Conservation (phyloP, 164 flowering plant genomes). For the Umbellularia californica region DNA sequence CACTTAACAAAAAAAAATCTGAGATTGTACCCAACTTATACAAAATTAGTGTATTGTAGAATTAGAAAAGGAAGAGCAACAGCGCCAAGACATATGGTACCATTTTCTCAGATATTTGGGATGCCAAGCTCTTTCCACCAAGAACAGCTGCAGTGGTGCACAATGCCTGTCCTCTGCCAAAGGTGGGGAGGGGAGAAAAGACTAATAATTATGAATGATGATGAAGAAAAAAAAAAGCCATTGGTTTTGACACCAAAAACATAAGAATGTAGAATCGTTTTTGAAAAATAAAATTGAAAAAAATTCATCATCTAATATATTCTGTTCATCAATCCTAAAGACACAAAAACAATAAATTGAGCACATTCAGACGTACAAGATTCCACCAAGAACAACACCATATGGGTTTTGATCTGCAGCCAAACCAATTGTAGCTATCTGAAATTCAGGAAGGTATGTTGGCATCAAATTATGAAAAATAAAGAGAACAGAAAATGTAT, state of each 20-base stretch:
- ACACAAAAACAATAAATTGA: background rate
- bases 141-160: constrained; percentile 93
- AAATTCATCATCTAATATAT: no score
- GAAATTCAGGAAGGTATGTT: constrained; percentile 20
- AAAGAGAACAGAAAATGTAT: background rate
- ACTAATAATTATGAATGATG: no score
- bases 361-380: constrained; percentile 49
- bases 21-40: background rate
- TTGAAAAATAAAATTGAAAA: background rate
- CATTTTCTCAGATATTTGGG: constrained; percentile 87
- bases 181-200: background rate
- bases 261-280: background rate
- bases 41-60: no score
- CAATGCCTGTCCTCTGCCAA: constrained; percentile 83
- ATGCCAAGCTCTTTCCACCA: constrained; percentile 96
- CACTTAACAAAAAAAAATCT: background rate
- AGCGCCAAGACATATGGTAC: constrained; percentile 24
- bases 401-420: constrained; percentile 97
- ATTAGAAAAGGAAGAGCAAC: no score
- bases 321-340: background rate
- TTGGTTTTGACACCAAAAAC: background rate
- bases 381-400: constrained; percentile 97
- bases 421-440: constrained; percentile 95
- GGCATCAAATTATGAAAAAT: background rate
- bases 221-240: background rate